Evolutionary conservation across 169 alveolate species (phyloP), one percentile per base, ranked within the genome.

Genomic region (Babesia bovis): DNA sequence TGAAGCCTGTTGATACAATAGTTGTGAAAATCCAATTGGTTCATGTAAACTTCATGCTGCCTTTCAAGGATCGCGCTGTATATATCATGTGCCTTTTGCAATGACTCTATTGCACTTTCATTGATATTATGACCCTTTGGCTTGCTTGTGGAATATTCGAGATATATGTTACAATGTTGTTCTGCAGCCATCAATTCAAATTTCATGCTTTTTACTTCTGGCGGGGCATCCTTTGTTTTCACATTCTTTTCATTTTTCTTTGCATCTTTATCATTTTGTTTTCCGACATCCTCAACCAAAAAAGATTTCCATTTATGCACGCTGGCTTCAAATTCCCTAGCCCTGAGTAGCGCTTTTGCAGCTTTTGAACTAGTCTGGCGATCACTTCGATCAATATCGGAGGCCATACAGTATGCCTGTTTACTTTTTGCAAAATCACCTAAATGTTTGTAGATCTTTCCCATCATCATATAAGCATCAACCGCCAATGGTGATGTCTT

Each of bases 11-110:
- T 74, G 32, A 74, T 59, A 41, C 84, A 74, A 45, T 61, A 74
- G 68, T 63, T 74, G 60, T 74, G 84, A 51, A 63, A 74, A 40
- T 74, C 84, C 51, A 74, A 15, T 28, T 74, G 84, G 70, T 74
- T 44, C 50, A 6, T 41, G 58, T 74, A 63, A 0, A 61, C 51
- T n/a, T 74, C 77, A 30, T 49, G 45, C 10, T 63, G 75, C 40
- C 32, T 74, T 49, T 74, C 84, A 26, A 74, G 58, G 7, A 74
- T 38, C 21, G 15, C 6, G 19, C 38, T 40, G 30, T 74, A 74
- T 6, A 36, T 55, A 4, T 47, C 66, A n/a, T 45, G 71, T n/a
- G 69, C 41, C 59, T 63, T 36, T 21, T 47, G 38, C 49, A 61
- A 23, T 25, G 6, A 21, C 41, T 58, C 66, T 23, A 4, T 26